Evolutionary conservation across 805 yeast genomes (phyloP).

Genomic region (Ogataea paraovalis): DNA sequence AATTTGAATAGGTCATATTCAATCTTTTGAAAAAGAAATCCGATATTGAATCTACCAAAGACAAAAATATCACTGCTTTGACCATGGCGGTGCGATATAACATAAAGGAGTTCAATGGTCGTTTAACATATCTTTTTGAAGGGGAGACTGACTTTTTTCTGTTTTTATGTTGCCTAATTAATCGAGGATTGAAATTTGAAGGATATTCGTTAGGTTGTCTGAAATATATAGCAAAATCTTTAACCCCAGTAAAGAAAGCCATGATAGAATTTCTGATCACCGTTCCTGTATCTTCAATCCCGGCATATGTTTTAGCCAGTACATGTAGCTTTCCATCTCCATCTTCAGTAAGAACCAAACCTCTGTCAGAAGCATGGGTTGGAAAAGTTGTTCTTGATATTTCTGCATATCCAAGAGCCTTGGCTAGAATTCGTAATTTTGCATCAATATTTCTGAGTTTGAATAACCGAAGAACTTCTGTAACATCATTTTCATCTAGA

Average conservation of each 20-base stretch:
- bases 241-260: slow-evolving; percentile 16
- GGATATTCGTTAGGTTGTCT: slow-evolving; percentile 19
- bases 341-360: slow-evolving; percentile 20
- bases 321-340: slow-evolving; percentile 13
- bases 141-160: slow-evolving; percentile 1
- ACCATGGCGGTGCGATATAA: slow-evolving; percentile 41
- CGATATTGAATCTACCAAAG: slow-evolving; percentile 24
- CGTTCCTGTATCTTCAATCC: slow-evolving; percentile 18
- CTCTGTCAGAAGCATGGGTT: slow-evolving; percentile 16
- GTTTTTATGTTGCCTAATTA: neutral
- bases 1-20: slow-evolving; percentile 14
- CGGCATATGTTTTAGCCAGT: slow-evolving; percentile 27
- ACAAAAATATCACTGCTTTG: slow-evolving; percentile 33
- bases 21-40: slow-evolving; percentile 14
- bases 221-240: slow-evolving; percentile 24
- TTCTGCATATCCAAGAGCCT: slow-evolving; percentile 16
- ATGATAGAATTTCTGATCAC: slow-evolving; percentile 20
- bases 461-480: slow-evolving; percentile 20
- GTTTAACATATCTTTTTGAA: slow-evolving; percentile 27
- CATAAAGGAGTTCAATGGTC: slow-evolving; percentile 48
- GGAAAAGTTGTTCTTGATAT: slow-evolving; percentile 8
- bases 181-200: slow-evolving; percentile 4
- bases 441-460: slow-evolving; percentile 21
- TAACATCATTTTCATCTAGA: slow-evolving; percentile 15
- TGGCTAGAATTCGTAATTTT: slow-evolving; percentile 20